Percentiles rank a stretch among this genome's conserved stretches.
phyloP scores from a whole-genome alignment of 225 moss, liverwort and hornwort species.

The Ulota crispa region DNA sequence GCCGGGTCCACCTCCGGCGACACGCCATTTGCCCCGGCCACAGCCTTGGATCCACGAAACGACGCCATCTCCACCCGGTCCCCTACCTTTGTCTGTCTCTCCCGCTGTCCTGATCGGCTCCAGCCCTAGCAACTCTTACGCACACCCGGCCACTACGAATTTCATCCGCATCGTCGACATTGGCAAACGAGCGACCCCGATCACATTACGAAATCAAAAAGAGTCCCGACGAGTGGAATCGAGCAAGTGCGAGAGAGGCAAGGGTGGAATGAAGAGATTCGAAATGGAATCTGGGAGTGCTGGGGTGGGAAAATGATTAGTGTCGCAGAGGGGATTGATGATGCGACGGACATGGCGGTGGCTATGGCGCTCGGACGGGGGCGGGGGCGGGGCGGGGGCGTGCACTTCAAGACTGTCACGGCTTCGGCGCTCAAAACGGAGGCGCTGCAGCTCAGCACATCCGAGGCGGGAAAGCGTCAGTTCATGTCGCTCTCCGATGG shows the following conservation, averaged over 20 bases:
- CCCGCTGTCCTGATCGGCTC: neutral
- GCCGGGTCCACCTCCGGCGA: slow-evolving; percentile 63
- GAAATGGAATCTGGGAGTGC: neutral
- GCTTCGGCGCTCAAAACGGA: slow-evolving; percentile 4
- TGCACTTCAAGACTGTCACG: neutral
- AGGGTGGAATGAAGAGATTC: neutral
- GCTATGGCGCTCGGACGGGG: slow-evolving; percentile 20
- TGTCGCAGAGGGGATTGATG: neutral
- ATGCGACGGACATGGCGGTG: slow-evolving; percentile 5
- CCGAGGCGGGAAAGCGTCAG: slow-evolving; percentile 21
- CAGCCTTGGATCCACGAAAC: slow-evolving; percentile 51
- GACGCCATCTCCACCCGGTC: slow-evolving; percentile 32
- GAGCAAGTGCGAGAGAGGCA: neutral
- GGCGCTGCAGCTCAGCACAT: neutral
- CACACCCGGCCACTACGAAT: neutral
- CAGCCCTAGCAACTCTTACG: slow-evolving; percentile 28
- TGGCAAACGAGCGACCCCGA: slow-evolving; percentile 24
- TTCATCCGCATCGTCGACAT: slow-evolving; percentile 8
- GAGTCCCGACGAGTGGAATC: neutral
- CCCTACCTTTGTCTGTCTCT: neutral
- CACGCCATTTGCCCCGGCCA: slow-evolving; percentile 34
- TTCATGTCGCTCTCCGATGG: neutral
- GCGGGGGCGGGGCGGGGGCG: too few species aligned
- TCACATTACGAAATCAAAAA: neutral
- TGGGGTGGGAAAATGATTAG: neutral